A percentile compares a stretch with the other conserved stretches of the same genome.
Evolutionary conservation across 2,329 filamentous ascomycete species (phyloP).

Genomic region (Metarhizium sp.): DNA sequence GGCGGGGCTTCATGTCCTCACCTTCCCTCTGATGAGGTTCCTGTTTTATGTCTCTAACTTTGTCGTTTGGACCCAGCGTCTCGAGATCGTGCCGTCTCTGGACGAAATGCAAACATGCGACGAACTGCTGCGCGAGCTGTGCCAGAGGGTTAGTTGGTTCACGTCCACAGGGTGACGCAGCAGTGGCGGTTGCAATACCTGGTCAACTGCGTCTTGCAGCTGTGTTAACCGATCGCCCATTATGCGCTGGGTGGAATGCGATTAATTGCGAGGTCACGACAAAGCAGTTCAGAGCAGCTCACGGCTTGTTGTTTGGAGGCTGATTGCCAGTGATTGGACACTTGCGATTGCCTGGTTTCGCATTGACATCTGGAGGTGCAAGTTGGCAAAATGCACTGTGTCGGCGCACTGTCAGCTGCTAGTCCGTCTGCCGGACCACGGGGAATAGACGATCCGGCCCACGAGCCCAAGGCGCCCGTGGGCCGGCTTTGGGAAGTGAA

Average conservation of each 20-base stretch:
- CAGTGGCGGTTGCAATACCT: slow-evolving; percentile 38
- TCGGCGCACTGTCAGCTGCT: neutral
- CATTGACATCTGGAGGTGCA: neutral
- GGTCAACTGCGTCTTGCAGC: slow-evolving; percentile 75
- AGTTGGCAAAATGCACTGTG: neutral
- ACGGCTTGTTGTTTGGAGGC: neutral
- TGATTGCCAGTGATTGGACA: neutral
- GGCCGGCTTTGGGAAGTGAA: slow-evolving; percentile 20
- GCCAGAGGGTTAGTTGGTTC: slow-evolving; percentile 3
- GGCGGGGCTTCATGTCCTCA: slow-evolving; percentile 13
- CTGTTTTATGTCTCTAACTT: slow-evolving; percentile 49
- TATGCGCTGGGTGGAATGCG: slow-evolving; percentile 7
- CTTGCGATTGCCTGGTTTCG: no score
- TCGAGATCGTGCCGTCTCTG: slow-evolving; percentile 60
- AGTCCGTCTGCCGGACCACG: neutral
- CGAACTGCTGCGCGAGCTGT: slow-evolving; percentile 59
- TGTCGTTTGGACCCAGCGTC: slow-evolving; percentile 46
- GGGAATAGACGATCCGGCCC: slow-evolving; percentile 20
- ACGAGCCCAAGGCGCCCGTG: neutral
- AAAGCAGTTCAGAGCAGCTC: neutral
- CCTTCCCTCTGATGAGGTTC: slow-evolving; percentile 43
- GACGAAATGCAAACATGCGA: slow-evolving; percentile 57
- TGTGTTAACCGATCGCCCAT: slow-evolving; percentile 76
- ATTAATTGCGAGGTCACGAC: neutral
- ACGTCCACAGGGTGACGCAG: neutral